Conservation (phyloP, 768 basidiomycete species). For the Erythrobasidium yunnanense region DNA sequence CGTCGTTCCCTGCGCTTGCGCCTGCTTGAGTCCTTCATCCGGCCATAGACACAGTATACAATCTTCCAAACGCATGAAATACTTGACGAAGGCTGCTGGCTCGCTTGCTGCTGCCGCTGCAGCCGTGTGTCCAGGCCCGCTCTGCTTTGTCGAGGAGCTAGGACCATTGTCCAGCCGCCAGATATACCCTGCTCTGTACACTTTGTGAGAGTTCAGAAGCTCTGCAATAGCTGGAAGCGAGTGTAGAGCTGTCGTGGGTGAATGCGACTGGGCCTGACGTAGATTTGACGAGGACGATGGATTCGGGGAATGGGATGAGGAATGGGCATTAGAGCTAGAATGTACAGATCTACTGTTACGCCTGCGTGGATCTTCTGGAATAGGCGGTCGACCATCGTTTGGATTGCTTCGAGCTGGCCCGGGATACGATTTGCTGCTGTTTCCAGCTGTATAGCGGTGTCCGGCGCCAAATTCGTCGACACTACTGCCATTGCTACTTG, state of each 20-base stretch:
- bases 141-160: background rate
- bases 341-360: background rate
- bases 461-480: too few relatives aligned
- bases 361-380: background rate
- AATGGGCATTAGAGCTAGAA: too few relatives aligned
- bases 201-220: slow-evolving; percentile 21
- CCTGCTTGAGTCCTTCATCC: slow-evolving; percentile 18
- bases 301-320: background rate
- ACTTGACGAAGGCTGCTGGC: slow-evolving; percentile 8
- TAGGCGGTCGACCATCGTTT: background rate
- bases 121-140: background rate
- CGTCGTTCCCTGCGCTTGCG: slow-evolving; percentile 1
- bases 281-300: background rate
- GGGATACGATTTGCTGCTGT: too few relatives aligned
- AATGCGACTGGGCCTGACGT: background rate
- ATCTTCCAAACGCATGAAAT: slow-evolving; percentile 18
- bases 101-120: background rate
- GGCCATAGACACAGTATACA: slow-evolving; percentile 24
- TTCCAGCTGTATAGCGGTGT: too few relatives aligned
- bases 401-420: too few relatives aligned
- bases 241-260: slow-evolving; percentile 12
- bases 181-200: slow-evolving; percentile 16
- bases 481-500: too few relatives aligned
- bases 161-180: slow-evolving; percentile 10
- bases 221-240: slow-evolving; percentile 1